Evolutionary conservation across 371 early-diverging fungal genomes (phyloP).

Genomic region (Lichtheimia hyalospora): DNA sequence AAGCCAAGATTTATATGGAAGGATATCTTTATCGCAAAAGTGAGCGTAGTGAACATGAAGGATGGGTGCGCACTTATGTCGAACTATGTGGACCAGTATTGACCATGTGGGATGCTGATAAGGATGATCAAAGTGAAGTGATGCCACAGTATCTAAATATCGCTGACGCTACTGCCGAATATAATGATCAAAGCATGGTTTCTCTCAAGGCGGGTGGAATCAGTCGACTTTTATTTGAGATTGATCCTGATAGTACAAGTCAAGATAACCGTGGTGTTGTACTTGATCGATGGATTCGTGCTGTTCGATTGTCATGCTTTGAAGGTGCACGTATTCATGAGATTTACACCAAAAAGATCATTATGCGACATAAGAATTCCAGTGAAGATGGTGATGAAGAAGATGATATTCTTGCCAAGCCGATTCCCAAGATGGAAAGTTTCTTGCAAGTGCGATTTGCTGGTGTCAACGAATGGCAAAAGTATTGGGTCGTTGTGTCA

Average conservation of each 20-base stretch:
- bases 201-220: constrained; percentile 67
- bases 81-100: constrained; percentile 67
- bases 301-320: constrained; percentile 75
- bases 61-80: constrained; percentile 72
- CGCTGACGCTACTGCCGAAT: constrained; percentile 57
- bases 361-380: constrained; percentile 31
- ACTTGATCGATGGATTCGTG: constrained; percentile 54
- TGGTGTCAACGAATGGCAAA: constrained; percentile 67
- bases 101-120: constrained; percentile 56
- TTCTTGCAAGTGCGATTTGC: constrained; percentile 62
- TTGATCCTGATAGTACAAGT: constrained; percentile 7
- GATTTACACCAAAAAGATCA: constrained; percentile 67
- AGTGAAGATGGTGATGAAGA: constrained; percentile 1
- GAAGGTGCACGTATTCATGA: constrained; percentile 77
- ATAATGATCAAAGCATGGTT: constrained; percentile 48
- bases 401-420: constrained; percentile 6
- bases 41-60: constrained; percentile 59
- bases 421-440: constrained; percentile 39
- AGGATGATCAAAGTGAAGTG: constrained; percentile 9
- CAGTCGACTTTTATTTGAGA: constrained; percentile 63
- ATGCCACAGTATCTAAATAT: constrained; percentile 72
- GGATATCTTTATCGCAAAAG: constrained; percentile 69
- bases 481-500: constrained; percentile 60
- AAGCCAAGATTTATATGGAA: constrained; percentile 66
- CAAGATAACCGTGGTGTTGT: constrained; percentile 11